Percentiles rank a stretch among this genome's conserved stretches.
phyloP scores from a whole-genome alignment of 1,284 basidiomycete species.

The Polyporus tsugae region DNA sequence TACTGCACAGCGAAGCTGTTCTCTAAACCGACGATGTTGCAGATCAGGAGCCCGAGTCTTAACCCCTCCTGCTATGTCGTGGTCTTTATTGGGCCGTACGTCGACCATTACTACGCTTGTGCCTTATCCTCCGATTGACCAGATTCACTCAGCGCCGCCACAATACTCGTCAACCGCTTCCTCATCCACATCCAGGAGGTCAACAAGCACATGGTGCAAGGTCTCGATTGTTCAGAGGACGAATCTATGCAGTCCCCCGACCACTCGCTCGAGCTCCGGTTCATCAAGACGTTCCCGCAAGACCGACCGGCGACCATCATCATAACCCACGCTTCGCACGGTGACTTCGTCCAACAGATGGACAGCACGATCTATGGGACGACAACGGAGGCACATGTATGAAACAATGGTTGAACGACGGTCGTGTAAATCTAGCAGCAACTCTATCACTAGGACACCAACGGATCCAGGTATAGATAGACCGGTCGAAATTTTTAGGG shows the following conservation, averaged over 20 bases:
- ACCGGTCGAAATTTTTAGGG: background rate
- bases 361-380: background rate
- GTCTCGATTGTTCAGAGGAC: background rate
- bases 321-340: background rate
- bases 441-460: background rate
- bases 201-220: background rate
- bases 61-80: background rate
- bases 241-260: background rate
- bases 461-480: background rate
- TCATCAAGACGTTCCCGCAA: background rate
- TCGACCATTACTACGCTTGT: background rate
- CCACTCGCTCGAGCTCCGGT: background rate
- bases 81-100: background rate
- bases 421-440: background rate
- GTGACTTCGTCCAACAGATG: background rate
- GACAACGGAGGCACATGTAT: background rate
- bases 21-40: background rate
- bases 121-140: background rate
- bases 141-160: background rate
- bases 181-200: background rate
- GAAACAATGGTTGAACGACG: background rate
- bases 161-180: background rate
- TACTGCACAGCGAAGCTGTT: background rate
- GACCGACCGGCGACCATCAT: background rate
- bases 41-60: background rate